Base-by-base conservation (phyloP, 495 filamentous ascomycete genomes). In the Lepidopterella palustris region DNA sequence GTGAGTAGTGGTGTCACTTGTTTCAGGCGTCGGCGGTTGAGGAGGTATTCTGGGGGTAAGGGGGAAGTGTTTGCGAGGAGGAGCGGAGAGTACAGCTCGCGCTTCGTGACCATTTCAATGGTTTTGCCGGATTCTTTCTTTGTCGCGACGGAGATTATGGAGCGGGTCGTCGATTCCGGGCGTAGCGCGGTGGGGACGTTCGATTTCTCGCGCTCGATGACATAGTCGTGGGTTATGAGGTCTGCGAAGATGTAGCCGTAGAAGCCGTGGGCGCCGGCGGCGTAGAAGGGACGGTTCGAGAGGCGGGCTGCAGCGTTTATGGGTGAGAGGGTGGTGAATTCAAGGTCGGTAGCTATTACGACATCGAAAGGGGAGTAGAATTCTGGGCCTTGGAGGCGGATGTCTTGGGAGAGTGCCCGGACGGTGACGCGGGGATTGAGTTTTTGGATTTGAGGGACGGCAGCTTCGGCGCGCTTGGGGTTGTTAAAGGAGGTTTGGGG, bases 161-260 rank as follows among this genome's bases (percentile, higher is more conserved):
- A 85, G 26, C 95, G 82, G 13, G 93, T 97, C 24, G 79, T 76
- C 0, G 89, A 86, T 67, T 97, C 93, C 0, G 78, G 65, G 20
- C 83, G 82, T 5, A 84, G 67, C 4, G 72, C 56, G 1, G 93
- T 89, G 0, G 79, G 64, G 1, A 86, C 69, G 63, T 97, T 96
- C 24, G 88, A 85, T 61, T 87, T 87, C 55, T 86, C 81, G 35
- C 93, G 85, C 75, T 95, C 85, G 61, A 96, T 84, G 39, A 93
- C 84, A 61, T 88, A 98, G 58, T 90, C 83, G 70, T 97, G 93
- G 47, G 79, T 78, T 66, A 95, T 88, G 11, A 98, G 78, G 69
- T 98, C 93, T 21, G 89, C 86, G 72, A 98, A 98, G 53, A 95
- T 86, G 70, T 88, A 98, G 27, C 95, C 95, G 73, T 95, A 96